Evolutionary conservation across 2,329 filamentous ascomycete genomes (phyloP).

Genomic region (Epichloe typhina): DNA sequence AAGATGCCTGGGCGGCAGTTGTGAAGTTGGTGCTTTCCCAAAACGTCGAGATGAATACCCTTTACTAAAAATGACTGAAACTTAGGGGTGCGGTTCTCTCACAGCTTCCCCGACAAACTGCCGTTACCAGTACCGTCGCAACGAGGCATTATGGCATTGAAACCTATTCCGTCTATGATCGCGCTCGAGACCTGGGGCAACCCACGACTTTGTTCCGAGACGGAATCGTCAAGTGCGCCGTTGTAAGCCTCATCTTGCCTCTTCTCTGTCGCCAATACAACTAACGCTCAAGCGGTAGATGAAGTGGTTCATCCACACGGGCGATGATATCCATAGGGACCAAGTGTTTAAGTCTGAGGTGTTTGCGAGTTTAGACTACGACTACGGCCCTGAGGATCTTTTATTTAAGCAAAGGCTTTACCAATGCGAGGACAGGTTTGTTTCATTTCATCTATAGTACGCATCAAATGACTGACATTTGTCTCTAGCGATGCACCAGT

Average conservation of each 20-base stretch:
- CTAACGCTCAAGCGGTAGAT: neutral
- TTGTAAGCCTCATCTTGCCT: neutral
- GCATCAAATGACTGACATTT: neutral
- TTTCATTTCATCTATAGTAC: neutral
- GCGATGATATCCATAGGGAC: neutral
- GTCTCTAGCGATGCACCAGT: neutral
- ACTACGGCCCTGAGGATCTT: neutral
- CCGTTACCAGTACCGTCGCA: neutral
- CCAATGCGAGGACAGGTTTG: conserved; percentile 2
- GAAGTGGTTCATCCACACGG: neutral
- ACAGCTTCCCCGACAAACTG: neutral
- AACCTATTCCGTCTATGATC: rapidly evolving
- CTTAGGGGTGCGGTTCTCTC: neutral
- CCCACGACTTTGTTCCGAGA: neutral
- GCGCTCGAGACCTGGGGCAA: neutral
- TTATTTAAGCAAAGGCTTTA: neutral
- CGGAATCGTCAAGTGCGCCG: neutral
- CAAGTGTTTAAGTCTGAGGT: neutral
- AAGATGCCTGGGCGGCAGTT: conserved; percentile 5
- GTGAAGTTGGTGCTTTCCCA: conserved; percentile 2
- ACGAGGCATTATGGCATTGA: neutral
- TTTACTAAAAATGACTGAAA: neutral
- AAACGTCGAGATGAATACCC: no score
- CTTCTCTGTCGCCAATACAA: neutral
- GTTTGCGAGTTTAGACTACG: rapidly evolving